Base-by-base conservation (phyloP, 805 yeast species). In the Ascoidea asiatica region DNA sequence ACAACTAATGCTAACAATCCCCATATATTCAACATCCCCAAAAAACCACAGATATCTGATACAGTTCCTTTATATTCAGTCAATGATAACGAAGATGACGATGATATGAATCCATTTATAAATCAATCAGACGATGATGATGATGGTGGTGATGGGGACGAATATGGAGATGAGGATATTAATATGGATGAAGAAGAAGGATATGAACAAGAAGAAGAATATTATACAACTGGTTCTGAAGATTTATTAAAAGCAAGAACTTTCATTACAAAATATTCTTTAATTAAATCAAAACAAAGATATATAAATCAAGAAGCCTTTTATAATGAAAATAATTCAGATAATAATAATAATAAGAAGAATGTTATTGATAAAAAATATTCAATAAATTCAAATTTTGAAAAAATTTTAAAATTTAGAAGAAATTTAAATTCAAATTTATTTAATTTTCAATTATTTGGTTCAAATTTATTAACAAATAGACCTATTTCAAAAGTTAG, bases 151-250 rank as follows among this genome's bases (percentile, higher is more conserved):
- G 41, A 43, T 36, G 46, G 23, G 5, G 44, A 39, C 23, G 47
- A 39, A 5, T 48, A 45, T 18, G 45, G 41, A 19, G 49, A 41
- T n/a, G 50, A 43, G 15, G 59, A 39, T 13, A 46, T 44, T 13
- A 59, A 49, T 3, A 61, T 47, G 2, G 60, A 50, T 2, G 62
- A 53, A 1, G 66, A 57, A 5, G 72, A 60, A 1, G 70, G 61
- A 1, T 75, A 64, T 2, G 78, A 69, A 1, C 80, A 77, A 7
- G 81, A 84, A 13, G 94, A 81, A 43, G 95, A 87, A 48, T 88
- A 82, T 55, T 87, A 77, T 54, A 87, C 95, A 0, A 95, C 94
- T 0, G 95, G 94, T 0, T 60, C 72, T 0, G 63, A 61, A 3
- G 73, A 67, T 5, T 59, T 89, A 7, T 61, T 69, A 5, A 62